Evolutionary conservation across 1,139 yeast species (phyloP).

Genomic region (Hansenula lynferdii): DNA sequence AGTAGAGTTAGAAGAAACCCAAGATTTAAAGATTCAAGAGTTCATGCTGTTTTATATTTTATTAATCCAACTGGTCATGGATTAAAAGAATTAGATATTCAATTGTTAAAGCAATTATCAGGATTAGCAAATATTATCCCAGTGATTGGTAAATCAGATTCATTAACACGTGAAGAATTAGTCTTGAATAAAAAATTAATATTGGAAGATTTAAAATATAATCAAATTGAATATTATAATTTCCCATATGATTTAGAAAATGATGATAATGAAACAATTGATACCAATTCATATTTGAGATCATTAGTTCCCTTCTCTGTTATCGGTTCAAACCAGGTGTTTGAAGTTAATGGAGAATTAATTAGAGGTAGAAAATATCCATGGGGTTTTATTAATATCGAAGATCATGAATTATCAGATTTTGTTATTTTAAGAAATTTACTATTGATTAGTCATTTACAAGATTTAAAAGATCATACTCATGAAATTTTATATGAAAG

Average conservation of each 20-base stretch:
- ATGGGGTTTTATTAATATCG: conserved; percentile 91
- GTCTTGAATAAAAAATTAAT: conserved; percentile 57
- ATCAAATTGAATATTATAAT: conserved; percentile 78
- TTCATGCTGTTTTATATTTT: conserved; percentile 68
- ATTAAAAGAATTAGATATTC: conserved; percentile 68
- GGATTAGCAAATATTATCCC: conserved; percentile 86
- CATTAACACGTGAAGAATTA: conserved; percentile 75
- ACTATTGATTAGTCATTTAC: conserved; percentile 84
- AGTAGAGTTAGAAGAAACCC: conserved; percentile 87
- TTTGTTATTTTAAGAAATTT: conserved; percentile 81
- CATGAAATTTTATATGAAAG: conserved; percentile 89
- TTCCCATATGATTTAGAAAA: conserved; percentile 63
- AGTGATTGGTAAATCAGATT: conserved; percentile 81
- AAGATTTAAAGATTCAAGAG: conserved; percentile 71
- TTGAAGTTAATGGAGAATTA: conserved; percentile 55
- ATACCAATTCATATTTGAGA: conserved; percentile 74
- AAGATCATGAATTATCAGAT: conserved; percentile 80
- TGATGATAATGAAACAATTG: conserved; percentile 71
- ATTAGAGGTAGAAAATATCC: conserved; percentile 87
- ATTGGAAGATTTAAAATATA: conserved; percentile 69
- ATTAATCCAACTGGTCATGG: conserved; percentile 79
- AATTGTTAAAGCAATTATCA: conserved; percentile 71
- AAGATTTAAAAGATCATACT: conserved; percentile 89
- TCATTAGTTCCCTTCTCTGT: conserved; percentile 83
- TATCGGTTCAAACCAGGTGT: conserved; percentile 64